Evolutionary conservation across 495 filamentous ascomycete species (phyloP).

Genomic region (Neurospora sp.): DNA sequence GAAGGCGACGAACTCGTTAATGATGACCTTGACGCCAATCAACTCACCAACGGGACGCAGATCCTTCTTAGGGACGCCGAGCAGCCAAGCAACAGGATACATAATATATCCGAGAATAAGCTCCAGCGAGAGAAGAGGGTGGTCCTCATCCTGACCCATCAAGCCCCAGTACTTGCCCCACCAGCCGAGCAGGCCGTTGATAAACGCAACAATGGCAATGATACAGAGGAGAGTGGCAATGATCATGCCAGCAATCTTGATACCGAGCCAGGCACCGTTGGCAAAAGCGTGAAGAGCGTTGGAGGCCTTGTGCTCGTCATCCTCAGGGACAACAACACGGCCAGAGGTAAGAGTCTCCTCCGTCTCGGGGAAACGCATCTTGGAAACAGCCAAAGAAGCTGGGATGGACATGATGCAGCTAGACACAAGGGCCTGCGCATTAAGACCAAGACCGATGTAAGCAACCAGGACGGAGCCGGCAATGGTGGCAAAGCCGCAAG

Average conservation of each 20-base stretch:
- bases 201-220: slow-evolving; percentile 65
- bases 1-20: slow-evolving; percentile 64
- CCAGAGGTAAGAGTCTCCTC: slow-evolving; percentile 78
- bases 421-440: slow-evolving; percentile 79
- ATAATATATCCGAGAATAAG: slow-evolving; percentile 75
- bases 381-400: slow-evolving; percentile 74
- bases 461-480: slow-evolving; percentile 68
- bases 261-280: slow-evolving; percentile 76
- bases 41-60: slow-evolving; percentile 65
- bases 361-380: slow-evolving; percentile 79
- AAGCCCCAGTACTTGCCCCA: slow-evolving; percentile 81
- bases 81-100: slow-evolving; percentile 75
- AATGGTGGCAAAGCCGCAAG: slow-evolving; percentile 55
- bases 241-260: slow-evolving; percentile 87
- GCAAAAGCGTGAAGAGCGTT: slow-evolving; percentile 82
- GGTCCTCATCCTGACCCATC: slow-evolving; percentile 15
- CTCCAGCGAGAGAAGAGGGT: slow-evolving; percentile 60
- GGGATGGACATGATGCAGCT: slow-evolving; percentile 90
- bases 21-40: slow-evolving; percentile 75
- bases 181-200: slow-evolving; percentile 76
- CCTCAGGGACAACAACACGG: slow-evolving; percentile 64
- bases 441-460: slow-evolving; percentile 71
- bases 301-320: slow-evolving; percentile 57
- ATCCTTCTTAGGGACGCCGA: slow-evolving; percentile 68
- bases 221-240: slow-evolving; percentile 70